Base-by-base conservation (phyloP, 352 stramenopile species). In the Hyaloperonospora brassicae region DNA sequence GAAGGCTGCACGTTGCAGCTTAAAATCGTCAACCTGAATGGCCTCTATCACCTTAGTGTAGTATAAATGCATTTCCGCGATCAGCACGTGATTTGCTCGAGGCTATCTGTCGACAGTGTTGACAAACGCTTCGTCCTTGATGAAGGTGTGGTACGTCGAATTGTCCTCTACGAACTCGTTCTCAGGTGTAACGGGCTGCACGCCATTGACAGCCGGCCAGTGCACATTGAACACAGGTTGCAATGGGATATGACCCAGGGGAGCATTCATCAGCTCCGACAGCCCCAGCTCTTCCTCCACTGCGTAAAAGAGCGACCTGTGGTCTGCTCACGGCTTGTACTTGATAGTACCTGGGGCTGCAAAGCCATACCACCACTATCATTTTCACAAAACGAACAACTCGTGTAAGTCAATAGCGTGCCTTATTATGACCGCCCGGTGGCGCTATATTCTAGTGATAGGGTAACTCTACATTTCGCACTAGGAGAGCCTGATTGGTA, bases 1-100 rank as follows among this genome's bases (percentile, higher is more conserved):
- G 39, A 91, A 93, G 10, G 81, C 80, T 5, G 84, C 83, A 36
- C 80, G 76, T 63, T 90, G 79, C 39, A 84, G 65, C 59, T 85
- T 72, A 30, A 75, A 76, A 50, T 87, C 78, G 57, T 81, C 76
- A 55, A 73, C 77, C 54, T 90, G 88, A 52, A 93, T 66, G 0
- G 83, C 83, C 9, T 90, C 79, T 35, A 79, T 93, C 44, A 93
- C 79, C 52, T 87, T 93, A n/a, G 79, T 82, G 53, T 88, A 95
- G 68, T 93, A 95, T 5, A 94, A 57, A 54, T 94, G 84, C 77
- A 95, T 91, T 64, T 95, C 86, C 44, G 93, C 79, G 3, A 84
- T 91, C 35, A 95, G 65, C 51, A 92, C 79, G 68, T 93, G 83
- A 61, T 93, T 93, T 27, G 89, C 80, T 11, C 87, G 71, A 14